Conservation (phyloP, 2,329 filamentous ascomycete species). For the Paecilomyces sp. region DNA sequence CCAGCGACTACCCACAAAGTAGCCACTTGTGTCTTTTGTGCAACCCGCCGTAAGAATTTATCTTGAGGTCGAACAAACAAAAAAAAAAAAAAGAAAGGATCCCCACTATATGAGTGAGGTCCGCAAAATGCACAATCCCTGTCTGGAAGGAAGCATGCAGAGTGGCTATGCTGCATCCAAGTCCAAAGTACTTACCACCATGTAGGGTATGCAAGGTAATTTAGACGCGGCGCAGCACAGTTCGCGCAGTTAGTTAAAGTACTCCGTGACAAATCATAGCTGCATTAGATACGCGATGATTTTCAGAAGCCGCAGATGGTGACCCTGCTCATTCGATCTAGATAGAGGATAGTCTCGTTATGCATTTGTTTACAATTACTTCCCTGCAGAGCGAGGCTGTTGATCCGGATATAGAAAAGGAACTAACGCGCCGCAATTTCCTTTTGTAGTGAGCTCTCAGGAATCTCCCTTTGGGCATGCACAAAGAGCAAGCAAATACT, state of each 20-base stretch:
- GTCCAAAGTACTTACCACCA: background rate
- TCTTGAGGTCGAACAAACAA: background rate
- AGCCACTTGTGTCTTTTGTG: background rate
- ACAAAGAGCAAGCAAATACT: background rate
- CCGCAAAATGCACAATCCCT: background rate
- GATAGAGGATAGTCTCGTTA: background rate
- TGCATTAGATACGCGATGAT: background rate
- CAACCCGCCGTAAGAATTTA: background rate
- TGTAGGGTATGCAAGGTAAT: background rate
- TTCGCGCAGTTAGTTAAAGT: background rate
- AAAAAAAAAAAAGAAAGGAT: background rate
- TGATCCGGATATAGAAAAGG: background rate
- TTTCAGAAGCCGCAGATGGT: background rate
- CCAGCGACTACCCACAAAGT: background rate
- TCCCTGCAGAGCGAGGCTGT: background rate
- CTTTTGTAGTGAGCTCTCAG: background rate
- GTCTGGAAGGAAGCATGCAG: background rate
- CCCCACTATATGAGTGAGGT: background rate
- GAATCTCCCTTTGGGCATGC: background rate
- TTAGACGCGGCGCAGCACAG: background rate
- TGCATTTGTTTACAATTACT: too few relatives aligned
- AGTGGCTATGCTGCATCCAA: background rate
- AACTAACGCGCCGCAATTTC: background rate
- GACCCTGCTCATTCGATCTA: background rate
- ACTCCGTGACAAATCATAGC: background rate